Percentiles rank a stretch among this genome's conserved stretches.
Evolutionary conservation across 106 monocot genomes (phyloP).

Genomic region (Xerophyta viscosa): DNA sequence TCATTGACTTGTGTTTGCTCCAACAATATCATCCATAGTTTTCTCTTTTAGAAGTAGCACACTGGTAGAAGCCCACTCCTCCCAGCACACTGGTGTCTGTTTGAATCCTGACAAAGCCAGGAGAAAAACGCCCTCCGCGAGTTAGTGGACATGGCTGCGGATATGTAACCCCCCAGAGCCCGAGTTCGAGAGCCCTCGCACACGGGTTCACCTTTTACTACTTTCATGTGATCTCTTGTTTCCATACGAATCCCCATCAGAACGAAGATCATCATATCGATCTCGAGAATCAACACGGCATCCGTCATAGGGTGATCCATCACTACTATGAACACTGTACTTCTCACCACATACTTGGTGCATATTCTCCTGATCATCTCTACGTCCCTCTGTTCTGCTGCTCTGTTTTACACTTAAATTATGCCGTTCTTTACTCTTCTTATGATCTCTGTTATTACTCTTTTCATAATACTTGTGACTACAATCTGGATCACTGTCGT

Average conservation of each 20-base stretch:
- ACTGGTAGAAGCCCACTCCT: too few relatives aligned
- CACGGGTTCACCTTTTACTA: too few relatives aligned
- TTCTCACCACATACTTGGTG: constrained; percentile 5
- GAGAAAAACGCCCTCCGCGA: too few relatives aligned
- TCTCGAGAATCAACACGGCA: constrained; percentile 10
- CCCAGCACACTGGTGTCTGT: too few relatives aligned
- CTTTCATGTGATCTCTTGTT: neutral
- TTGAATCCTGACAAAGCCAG: too few relatives aligned
- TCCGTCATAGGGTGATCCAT: constrained; percentile 6
- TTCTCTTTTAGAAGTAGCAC: constrained; percentile 10
- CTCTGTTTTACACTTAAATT: neutral
- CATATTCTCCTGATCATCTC: constrained; percentile 15
- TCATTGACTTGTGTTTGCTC: neutral
- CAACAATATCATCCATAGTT: neutral
- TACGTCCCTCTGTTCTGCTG: neutral
- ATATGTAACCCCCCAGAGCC: too few relatives aligned
- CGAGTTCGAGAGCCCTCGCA: too few relatives aligned
- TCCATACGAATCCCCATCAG: constrained; percentile 1
- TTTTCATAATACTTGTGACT: neutral
- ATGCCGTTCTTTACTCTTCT: constrained; percentile 3
- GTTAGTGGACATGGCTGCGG: too few relatives aligned
- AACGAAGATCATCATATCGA: constrained; percentile 5
- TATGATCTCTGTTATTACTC: constrained; percentile 4
- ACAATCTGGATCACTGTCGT: constrained; percentile 1
- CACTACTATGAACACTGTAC: neutral